These are phyloP conservation scores for Vigna unguiculata DNA, from an alignment of 306 rosid species.

Conservation along the genomic window DNA sequence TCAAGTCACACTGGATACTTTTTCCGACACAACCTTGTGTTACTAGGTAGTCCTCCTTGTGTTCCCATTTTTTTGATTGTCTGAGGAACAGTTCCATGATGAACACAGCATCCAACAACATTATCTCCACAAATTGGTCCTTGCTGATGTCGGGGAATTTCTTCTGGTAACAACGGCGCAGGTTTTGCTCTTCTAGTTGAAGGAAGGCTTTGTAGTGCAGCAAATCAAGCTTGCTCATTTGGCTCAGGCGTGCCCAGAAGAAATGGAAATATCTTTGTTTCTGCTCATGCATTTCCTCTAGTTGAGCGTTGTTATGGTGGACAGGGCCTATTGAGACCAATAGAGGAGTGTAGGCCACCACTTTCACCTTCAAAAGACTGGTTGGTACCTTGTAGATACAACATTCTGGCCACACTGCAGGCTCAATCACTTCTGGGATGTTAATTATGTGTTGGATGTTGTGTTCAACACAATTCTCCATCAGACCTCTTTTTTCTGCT, in stretches of 20 bases:
- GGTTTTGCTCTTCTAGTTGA: conserved; percentile 23
- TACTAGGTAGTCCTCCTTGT: conserved; percentile 40
- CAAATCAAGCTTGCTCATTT: background rate
- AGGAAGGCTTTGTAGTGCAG: conserved; percentile 9
- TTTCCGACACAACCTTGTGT: conserved; percentile 56
- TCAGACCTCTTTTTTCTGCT: conserved; percentile 22
- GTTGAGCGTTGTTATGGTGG: conserved; percentile 38
- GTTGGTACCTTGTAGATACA: conserved; percentile 55
- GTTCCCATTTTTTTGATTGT: conserved; percentile 3
- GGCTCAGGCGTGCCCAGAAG: conserved; percentile 40
- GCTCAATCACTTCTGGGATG: conserved; percentile 44
- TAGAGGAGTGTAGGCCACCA: conserved; percentile 50
- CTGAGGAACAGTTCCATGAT: conserved; percentile 51
- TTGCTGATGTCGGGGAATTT: conserved; percentile 26
- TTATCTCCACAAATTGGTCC: conserved; percentile 40
- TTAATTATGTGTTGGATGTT: conserved; percentile 44
- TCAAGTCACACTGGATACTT: conserved; percentile 46
- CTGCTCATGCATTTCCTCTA: conserved; percentile 47
- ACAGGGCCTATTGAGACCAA: conserved; percentile 62
- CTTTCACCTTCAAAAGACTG: conserved; percentile 51
- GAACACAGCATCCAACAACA: conserved; percentile 46
- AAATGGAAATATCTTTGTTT: conserved; percentile 40
- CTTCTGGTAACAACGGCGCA: conserved; percentile 36
- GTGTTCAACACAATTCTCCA: conserved; percentile 35
- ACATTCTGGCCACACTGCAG: conserved; percentile 38